phyloP scores from a whole-genome alignment of 2,329 filamentous ascomycete genomes.

The Alternaria ethzedia region DNA sequence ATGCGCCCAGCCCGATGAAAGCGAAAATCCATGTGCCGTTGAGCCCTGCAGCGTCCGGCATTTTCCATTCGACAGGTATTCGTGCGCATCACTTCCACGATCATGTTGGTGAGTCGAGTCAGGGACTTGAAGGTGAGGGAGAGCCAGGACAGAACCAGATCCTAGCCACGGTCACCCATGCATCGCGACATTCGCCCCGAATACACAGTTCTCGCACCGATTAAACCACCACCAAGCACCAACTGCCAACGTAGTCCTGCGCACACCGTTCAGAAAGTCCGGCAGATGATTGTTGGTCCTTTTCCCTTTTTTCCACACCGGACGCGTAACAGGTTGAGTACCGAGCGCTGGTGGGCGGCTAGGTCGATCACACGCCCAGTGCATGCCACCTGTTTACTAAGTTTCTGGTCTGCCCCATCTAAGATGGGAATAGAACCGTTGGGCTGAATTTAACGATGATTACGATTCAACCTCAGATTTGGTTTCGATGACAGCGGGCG shows the following conservation, averaged over 20 bases:
- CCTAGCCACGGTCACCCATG: neutral
- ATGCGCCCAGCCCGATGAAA: neutral
- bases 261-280: neutral
- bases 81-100: neutral
- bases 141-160: neutral
- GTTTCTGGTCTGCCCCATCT: neutral
- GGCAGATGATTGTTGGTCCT: neutral
- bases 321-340: neutral
- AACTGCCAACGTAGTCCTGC: neutral
- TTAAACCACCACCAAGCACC: neutral
- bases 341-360: neutral
- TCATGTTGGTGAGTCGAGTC: neutral
- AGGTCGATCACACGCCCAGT: neutral
- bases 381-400: neutral
- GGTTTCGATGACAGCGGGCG: neutral
- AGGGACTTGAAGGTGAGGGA: neutral
- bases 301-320: neutral
- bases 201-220: neutral
- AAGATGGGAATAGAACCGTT: neutral
- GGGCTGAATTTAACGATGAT: neutral
- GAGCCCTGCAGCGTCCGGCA: neutral
- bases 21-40: neutral
- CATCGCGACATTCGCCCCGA: neutral
- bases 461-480: neutral
- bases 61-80: neutral